These are phyloP conservation scores for Nakazawaea pomicola DNA, from an alignment of 805 yeast species.

Conservation along the genomic window DNA sequence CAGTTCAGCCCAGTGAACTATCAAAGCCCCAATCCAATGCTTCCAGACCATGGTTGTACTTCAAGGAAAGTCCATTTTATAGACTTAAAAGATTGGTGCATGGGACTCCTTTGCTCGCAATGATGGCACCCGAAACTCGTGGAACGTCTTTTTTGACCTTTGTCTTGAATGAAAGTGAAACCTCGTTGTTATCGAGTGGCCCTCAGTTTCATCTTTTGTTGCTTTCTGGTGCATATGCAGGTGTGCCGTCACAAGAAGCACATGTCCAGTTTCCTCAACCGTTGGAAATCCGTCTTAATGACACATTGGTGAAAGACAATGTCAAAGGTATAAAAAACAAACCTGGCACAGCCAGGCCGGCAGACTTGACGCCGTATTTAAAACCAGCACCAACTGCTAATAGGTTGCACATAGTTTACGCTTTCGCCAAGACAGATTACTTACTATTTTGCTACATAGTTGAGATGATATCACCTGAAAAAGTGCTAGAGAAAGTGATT, in stretches of 20 bases:
- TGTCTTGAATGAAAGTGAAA: conserved; percentile 37
- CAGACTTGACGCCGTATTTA: conserved; percentile 60
- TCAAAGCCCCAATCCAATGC: background rate
- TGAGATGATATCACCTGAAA: conserved; percentile 36
- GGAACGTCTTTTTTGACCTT: conserved; percentile 42
- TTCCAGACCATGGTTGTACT: conserved; percentile 37
- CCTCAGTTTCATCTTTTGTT: conserved; percentile 38
- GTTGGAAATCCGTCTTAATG: conserved; percentile 62
- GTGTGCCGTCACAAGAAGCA: conserved; percentile 26
- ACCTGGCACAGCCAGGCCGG: conserved; percentile 78
- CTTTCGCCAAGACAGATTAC: conserved; percentile 47
- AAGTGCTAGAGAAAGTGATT: conserved; percentile 35
- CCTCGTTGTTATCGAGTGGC: conserved; percentile 26
- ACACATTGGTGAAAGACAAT: conserved; percentile 40
- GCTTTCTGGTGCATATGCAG: conserved; percentile 43
- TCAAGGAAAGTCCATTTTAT: conserved; percentile 55
- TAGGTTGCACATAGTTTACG: conserved; percentile 49
- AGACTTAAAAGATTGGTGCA: conserved; percentile 40
- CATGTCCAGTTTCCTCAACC: conserved; percentile 65
- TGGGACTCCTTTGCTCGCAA: conserved; percentile 41
- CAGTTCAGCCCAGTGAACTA: background rate
- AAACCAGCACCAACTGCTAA: conserved; percentile 29
- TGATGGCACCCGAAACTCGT: conserved; percentile 35
- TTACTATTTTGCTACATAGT: conserved; percentile 57
- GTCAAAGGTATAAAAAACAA: conserved; percentile 73